Base-by-base conservation (phyloP, 169 alveolate genomes). In the Plasmodium fragile region DNA sequence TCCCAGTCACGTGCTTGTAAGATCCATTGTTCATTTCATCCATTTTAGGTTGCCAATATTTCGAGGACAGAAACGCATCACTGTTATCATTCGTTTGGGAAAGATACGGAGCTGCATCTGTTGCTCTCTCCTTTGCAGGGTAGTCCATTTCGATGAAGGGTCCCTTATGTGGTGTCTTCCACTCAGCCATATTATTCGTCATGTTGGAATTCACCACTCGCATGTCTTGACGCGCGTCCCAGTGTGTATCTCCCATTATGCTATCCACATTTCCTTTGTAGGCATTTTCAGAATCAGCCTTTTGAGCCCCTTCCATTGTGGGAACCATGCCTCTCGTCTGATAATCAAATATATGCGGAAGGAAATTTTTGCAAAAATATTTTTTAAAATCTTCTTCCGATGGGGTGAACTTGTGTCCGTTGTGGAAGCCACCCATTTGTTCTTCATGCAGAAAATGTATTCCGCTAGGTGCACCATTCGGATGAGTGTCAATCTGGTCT, bases 341-440 rank as follows among this genome's bases (percentile, higher is more conserved):
- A 65, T 28, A 65, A 34, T 39, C 71, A 43, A 18, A 39, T 34
- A 41, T 39, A n/a, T 43, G 25, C 4, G 55, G 5, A 13, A 22
- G 30, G 25, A 79, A 79, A 79, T 79, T 79, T 79, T 39, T 28
- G 34, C 18, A 22, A 45, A 79, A 34, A n/a, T 79, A 34, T 79
- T 79, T 79, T 79, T 55, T 36, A 25, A 79, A 49, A n/a, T 25
- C 65, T 45, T 43, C 32, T 10, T 79, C 65, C 3, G 75, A 65
- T 4, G 41, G 32, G 59, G 28, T 1, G 32, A 28, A 0, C 39
- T 65, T 65, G 7, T 65, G 39, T 3, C n/a, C 10, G 16, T 65
- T 25, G 16, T 3, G 32, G 36, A 18, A 65, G 4, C 5, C 39
- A 10, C n/a, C 28, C 75, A 65, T 25, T 65, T 65, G 75, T 6